A percentile compares a stretch with the other conserved stretches of the same genome.
Evolutionary conservation across 139 green algal genomes (phyloP).

Genomic region (Penium margaritaceum): DNA sequence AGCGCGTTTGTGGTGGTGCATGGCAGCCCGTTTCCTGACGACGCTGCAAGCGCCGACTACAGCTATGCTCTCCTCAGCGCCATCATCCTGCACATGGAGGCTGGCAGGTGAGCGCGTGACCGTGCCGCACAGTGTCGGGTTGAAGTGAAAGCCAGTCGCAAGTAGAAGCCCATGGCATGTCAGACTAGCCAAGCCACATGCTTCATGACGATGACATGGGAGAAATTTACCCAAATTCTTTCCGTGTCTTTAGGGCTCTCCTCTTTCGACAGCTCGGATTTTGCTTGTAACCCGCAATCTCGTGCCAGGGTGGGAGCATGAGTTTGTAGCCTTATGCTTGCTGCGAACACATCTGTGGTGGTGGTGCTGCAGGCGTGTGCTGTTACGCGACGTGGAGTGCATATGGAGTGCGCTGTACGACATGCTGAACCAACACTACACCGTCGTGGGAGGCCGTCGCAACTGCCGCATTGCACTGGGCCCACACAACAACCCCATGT

Average conservation of each 20-base stretch:
- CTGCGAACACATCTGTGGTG: not conserved
- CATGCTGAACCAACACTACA: conserved; percentile 50
- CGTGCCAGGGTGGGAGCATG: not conserved
- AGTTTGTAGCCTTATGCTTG: not conserved
- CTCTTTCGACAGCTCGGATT: not conserved
- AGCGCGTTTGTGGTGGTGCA: not conserved
- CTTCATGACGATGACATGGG: too few species aligned
- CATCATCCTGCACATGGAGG: conserved; percentile 49
- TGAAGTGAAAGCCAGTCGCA: too few species aligned
- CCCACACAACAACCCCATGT: conserved; percentile 42
- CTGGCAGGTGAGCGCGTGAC: conserved; percentile 32
- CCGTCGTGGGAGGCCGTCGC: conserved; percentile 21
- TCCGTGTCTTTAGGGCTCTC: not conserved
- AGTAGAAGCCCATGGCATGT: too few species aligned
- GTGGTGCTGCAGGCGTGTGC: not conserved
- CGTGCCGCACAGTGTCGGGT: too few species aligned
- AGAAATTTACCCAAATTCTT: too few species aligned
- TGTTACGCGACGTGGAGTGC: conserved; percentile 27
- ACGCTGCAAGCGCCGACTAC: conserved; percentile 33
- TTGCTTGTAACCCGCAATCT: not conserved
- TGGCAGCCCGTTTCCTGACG: conserved; percentile 23
- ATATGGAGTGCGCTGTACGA: conserved; percentile 47
- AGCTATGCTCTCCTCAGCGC: conserved; percentile 20
- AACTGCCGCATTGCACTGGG: conserved; percentile 45
- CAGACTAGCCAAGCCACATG: too few species aligned